phyloP scores from a whole-genome alignment of 768 basidiomycete genomes.

The Suillus occidentalis region DNA sequence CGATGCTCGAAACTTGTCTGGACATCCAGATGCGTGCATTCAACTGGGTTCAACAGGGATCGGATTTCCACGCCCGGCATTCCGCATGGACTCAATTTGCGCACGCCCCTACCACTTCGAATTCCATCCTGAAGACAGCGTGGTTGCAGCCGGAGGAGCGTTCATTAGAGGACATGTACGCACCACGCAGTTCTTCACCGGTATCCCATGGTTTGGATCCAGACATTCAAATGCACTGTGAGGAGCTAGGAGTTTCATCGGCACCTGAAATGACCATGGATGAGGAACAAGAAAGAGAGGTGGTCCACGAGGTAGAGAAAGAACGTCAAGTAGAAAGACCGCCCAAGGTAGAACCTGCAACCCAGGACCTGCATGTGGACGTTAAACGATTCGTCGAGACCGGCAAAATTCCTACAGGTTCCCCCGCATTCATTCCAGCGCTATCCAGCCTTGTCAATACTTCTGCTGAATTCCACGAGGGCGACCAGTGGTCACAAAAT shows the following conservation, averaged over 20 bases:
- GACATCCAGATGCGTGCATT: conserved; percentile 40
- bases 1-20: conserved; percentile 43
- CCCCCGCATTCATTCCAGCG: conserved; percentile 23
- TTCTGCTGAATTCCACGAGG: conserved; percentile 17
- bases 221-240: conserved; percentile 17
- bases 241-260: conserved; percentile 15
- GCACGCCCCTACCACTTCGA: neutral
- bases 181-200: neutral
- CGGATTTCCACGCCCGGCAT: conserved; percentile 18
- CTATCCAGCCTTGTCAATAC: conserved; percentile 13
- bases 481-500: conserved; percentile 19
- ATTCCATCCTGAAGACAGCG: conserved; percentile 6
- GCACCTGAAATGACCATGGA: conserved; percentile 29
- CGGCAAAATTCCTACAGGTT: conserved; percentile 25
- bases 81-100: conserved; percentile 19
- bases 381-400: conserved; percentile 27
- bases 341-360: conserved; percentile 20
- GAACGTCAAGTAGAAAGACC: conserved; percentile 43
- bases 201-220: neutral
- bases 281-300: conserved; percentile 53
- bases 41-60: conserved; percentile 44
- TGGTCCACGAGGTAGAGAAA: conserved; percentile 43
- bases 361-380: conserved; percentile 23
- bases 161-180: conserved; percentile 39
- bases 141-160: conserved; percentile 47